These are phyloP conservation scores for Erythrophleum fordii DNA, from an alignment of 306 rosid genomes.

Conservation along the genomic window DNA sequence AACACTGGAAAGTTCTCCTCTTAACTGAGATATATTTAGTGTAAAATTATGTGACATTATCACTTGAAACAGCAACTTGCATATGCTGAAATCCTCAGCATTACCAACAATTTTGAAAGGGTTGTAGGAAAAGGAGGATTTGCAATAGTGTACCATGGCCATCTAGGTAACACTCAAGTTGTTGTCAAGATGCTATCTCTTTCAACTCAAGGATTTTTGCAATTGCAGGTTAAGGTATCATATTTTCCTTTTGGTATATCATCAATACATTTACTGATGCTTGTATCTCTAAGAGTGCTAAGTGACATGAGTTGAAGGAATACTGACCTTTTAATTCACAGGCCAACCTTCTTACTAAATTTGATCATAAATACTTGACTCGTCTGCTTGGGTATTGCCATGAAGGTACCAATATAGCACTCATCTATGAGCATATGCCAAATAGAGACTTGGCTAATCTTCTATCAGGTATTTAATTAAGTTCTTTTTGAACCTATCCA, in stretches of 20 bases:
- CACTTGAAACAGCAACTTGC: constrained; percentile 28
- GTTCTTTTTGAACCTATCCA: not conserved
- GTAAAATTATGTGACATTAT: no score
- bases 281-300: not conserved
- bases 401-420: constrained; percentile 23
- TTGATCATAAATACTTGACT: constrained; percentile 43
- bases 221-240: constrained; percentile 44
- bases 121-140: constrained; percentile 43
- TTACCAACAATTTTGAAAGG: constrained; percentile 35
- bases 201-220: constrained; percentile 39
- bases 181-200: constrained; percentile 42
- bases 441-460: constrained; percentile 33
- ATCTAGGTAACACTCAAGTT: constrained; percentile 25
- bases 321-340: not conserved
- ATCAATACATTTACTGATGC: not conserved
- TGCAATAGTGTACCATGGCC: constrained; percentile 42
- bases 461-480: constrained; percentile 17
- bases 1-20: not conserved
- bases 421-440: constrained; percentile 43
- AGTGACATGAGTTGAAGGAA: not conserved
- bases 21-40: not conserved
- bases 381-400: constrained; percentile 36
- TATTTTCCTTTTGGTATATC: not conserved
- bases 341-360: constrained; percentile 41
- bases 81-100: constrained; percentile 36